Percentiles rank a stretch among this genome's conserved stretches.
phyloP scores from a whole-genome alignment of 441 rosid genomes.

The Corymbia calophylla region DNA sequence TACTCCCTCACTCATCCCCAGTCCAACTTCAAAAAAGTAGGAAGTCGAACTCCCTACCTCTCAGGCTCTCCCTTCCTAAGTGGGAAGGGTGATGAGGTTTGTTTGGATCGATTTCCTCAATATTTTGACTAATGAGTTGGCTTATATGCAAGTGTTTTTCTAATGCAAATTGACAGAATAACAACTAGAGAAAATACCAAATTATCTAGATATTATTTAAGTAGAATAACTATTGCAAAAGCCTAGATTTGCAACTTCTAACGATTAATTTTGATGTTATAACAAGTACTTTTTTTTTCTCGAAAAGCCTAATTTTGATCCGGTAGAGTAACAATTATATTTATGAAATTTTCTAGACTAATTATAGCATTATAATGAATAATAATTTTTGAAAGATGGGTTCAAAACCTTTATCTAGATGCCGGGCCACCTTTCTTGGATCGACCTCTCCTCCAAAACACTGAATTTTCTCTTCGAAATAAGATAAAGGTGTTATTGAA shows the following conservation, averaged over 20 bases:
- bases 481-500: background rate
- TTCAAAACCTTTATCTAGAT: background rate
- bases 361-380: background rate
- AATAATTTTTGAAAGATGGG: background rate
- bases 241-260: background rate
- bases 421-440: background rate
- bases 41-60: accelerated
- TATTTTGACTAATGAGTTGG: background rate
- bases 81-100: background rate
- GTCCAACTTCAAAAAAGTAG: accelerated
- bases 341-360: background rate
- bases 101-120: background rate
- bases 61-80: too few relatives aligned
- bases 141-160: background rate
- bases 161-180: accelerated
- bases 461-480: background rate
- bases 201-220: background rate
- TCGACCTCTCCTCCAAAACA: background rate
- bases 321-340: too few relatives aligned
- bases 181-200: background rate
- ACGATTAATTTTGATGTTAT: background rate
- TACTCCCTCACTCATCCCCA: too few relatives aligned
- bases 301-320: too few relatives aligned
- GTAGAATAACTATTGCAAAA: background rate
- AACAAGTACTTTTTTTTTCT: too few relatives aligned